These are phyloP conservation scores for Carex scoparia DNA, from an alignment of 176 grass and related monocot genomes.

Conservation along the genomic window DNA sequence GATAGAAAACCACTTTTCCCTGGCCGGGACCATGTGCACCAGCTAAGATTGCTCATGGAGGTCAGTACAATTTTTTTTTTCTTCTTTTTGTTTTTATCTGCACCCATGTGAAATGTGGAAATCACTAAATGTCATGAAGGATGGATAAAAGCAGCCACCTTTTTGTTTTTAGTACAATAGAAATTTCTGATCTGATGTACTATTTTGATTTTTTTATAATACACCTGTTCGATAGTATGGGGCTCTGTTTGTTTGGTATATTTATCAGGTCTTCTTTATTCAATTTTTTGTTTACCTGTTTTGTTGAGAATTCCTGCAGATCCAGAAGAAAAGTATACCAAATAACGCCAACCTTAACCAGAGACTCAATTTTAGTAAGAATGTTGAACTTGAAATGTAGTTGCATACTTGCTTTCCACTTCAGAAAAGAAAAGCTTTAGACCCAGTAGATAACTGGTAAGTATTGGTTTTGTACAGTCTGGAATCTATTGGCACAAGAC, in stretches of 20 bases:
- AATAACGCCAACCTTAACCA: not conserved
- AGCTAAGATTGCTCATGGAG: conserved; percentile 92
- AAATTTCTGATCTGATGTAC: not conserved
- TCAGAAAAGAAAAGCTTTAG: not conserved
- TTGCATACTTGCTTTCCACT: not conserved
- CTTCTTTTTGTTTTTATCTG: not conserved
- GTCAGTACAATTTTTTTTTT: conserved; percentile 31
- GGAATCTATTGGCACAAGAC: not conserved
- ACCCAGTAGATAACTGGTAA: not conserved
- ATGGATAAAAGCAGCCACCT: not conserved
- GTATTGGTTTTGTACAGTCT: not conserved
- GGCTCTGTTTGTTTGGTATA: not conserved
- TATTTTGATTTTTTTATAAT: not conserved
- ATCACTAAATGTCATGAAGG: not conserved
- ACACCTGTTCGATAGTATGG: not conserved
- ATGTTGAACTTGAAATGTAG: not conserved
- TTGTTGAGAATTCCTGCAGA: not conserved
- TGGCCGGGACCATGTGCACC: conserved; percentile 97
- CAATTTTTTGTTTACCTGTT: not conserved
- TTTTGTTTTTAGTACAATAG: not conserved
- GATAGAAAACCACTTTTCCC: conserved; percentile 93
- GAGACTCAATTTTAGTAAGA: not conserved
- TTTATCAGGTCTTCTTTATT: not conserved
- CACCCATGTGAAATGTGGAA: not conserved
- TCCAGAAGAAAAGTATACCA: not conserved